Percentiles rank a stretch among this genome's conserved stretches.
phyloP scores from a whole-genome alignment of 805 yeast species.

The Scheffersomyces stipitis region DNA sequence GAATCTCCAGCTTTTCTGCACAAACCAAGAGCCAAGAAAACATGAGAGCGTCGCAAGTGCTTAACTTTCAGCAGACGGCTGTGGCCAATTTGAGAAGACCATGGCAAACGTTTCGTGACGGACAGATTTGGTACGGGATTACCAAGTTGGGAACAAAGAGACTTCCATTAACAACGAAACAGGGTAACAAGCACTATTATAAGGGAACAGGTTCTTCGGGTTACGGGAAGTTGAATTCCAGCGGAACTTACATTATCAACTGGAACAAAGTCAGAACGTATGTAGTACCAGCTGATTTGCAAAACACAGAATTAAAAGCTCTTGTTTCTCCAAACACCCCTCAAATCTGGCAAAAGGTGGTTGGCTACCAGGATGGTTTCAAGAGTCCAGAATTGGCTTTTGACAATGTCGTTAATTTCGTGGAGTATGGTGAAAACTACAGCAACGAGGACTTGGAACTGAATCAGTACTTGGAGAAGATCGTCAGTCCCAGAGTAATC shows the following conservation, averaged over 20 bases:
- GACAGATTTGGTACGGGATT: slow-evolving; percentile 78
- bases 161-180: slow-evolving; percentile 81
- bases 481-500: slow-evolving; percentile 27
- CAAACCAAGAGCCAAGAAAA: background rate
- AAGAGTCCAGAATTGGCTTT: slow-evolving; percentile 72
- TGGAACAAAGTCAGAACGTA: slow-evolving; percentile 89
- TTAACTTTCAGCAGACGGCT: slow-evolving; percentile 39
- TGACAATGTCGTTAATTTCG: slow-evolving; percentile 69
- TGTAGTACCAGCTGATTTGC: slow-evolving; percentile 65
- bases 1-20: background rate
- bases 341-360: slow-evolving; percentile 61
- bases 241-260: slow-evolving; percentile 74
- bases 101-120: slow-evolving; percentile 84
- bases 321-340: slow-evolving; percentile 76
- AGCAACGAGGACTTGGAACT: slow-evolving; percentile 36
- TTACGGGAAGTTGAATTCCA: slow-evolving; percentile 74
- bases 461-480: slow-evolving; percentile 35
- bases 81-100: slow-evolving; percentile 66
- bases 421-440: slow-evolving; percentile 66
- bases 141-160: slow-evolving; percentile 81
- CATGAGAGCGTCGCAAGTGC: slow-evolving; percentile 53
- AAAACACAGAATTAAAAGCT: slow-evolving; percentile 56
- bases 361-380: slow-evolving; percentile 71
- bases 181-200: slow-evolving; percentile 91
- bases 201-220: slow-evolving; percentile 97